These are phyloP conservation scores for Rosellinia necatrix DNA, from an alignment of 2,329 filamentous ascomycete genomes.

Conservation along the genomic window DNA sequence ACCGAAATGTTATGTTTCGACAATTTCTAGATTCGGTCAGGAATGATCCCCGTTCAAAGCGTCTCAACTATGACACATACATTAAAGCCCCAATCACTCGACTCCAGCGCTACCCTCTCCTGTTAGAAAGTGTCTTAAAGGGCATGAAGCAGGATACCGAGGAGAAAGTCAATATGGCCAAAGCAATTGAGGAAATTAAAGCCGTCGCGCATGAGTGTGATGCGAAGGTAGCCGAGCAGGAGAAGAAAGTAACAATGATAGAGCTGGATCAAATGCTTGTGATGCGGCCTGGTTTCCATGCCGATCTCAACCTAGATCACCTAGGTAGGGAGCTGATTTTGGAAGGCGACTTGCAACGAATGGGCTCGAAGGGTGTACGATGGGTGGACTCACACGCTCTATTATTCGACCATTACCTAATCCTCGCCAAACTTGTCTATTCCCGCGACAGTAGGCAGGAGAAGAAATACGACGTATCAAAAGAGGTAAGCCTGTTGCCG, in stretches of 20 bases:
- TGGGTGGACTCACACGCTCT: conserved; percentile 95
- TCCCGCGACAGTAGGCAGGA: conserved; percentile 71
- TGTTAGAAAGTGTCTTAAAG: conserved; percentile 81
- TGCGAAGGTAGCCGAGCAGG: conserved; percentile 87
- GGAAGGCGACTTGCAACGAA: conserved; percentile 85
- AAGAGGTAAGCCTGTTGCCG: conserved; percentile 65
- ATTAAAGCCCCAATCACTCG: conserved; percentile 92
- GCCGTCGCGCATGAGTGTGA: conserved; percentile 89
- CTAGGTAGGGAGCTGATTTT: conserved; percentile 89
- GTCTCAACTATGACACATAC: conserved; percentile 92
- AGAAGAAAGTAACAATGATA: conserved; percentile 85
- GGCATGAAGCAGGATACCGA: conserved; percentile 84
- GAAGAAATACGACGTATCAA: conserved; percentile 93
- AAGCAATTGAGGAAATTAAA: conserved; percentile 90
- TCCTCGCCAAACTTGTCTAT: conserved; percentile 80
- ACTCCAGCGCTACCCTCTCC: conserved; percentile 84
- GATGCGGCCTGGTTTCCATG: conserved; percentile 84
- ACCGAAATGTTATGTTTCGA: conserved; percentile 83
- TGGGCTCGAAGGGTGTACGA: conserved; percentile 85
- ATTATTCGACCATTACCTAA: conserved; percentile 95
- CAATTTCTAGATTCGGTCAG: conserved; percentile 82
- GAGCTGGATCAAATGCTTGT: conserved; percentile 84
- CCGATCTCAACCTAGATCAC: conserved; percentile 89
- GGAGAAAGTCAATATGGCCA: conserved; percentile 82
- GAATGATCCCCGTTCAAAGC: conserved; percentile 76